Percentiles rank a stretch among this genome's conserved stretches.
These are phyloP conservation scores for Phyllostachys edulis DNA, from an alignment of 176 grass and related monocot species.

Conservation along the genomic window DNA sequence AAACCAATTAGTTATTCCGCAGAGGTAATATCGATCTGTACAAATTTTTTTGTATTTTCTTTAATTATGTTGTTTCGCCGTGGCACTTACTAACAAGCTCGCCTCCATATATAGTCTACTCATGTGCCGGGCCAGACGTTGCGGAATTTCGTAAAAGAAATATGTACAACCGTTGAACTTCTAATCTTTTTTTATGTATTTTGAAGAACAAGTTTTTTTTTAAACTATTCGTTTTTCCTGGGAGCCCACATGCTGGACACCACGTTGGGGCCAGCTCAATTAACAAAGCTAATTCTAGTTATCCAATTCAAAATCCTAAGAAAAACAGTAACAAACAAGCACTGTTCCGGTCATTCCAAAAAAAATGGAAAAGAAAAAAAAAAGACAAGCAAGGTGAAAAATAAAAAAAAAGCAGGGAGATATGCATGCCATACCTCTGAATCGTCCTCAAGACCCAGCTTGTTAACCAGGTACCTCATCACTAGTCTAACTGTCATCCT, in stretches of 20 bases:
- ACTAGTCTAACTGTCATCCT: conserved; percentile 75
- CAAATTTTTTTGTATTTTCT: no score
- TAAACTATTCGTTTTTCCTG: background rate
- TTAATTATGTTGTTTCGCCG: no score
- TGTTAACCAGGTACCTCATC: conserved; percentile 73
- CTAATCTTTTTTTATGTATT: background rate
- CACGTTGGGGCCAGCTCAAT: background rate
- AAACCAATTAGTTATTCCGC: background rate
- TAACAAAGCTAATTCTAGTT: background rate
- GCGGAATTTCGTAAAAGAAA: background rate
- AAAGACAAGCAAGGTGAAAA: background rate
- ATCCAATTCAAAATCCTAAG: background rate
- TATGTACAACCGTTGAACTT: background rate
- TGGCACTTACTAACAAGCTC: no score
- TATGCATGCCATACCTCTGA: conserved; percentile 60
- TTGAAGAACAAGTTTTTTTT: background rate
- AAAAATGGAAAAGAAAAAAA: background rate
- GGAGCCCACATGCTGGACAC: background rate
- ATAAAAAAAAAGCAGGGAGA: background rate
- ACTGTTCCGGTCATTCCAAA: background rate
- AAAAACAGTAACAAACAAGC: background rate
- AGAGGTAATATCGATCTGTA: no score
- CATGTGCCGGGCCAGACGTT: background rate
- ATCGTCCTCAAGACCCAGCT: conserved; percentile 64
- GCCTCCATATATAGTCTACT: no score